Evolutionary conservation across 768 basidiomycete species (phyloP).

Genomic region (Termitomyces bulborhizus): DNA sequence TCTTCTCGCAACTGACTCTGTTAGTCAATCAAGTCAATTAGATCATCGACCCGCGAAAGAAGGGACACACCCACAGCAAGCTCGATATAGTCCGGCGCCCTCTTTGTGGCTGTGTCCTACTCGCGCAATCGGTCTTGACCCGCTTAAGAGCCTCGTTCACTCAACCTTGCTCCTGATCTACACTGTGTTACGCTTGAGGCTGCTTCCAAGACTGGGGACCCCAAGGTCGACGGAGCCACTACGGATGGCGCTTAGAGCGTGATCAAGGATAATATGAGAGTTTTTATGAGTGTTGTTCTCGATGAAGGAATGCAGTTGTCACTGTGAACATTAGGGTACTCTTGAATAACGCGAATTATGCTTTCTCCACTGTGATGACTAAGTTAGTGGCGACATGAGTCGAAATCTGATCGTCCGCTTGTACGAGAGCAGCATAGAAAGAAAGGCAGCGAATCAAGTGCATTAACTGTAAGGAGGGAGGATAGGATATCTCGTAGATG

Average conservation of each 20-base stretch:
- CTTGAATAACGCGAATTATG: background rate
- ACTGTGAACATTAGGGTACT: background rate
- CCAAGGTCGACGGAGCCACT: background rate
- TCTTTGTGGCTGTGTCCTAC: background rate
- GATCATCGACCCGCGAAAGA: too few species aligned
- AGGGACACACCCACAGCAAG: conserved; percentile 7
- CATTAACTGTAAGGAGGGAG: conserved; percentile 66
- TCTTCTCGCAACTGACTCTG: conserved; percentile 43
- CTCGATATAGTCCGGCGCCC: conserved; percentile 3
- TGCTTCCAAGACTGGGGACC: background rate
- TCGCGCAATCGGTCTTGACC: conserved; percentile 4
- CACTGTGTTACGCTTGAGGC: conserved; percentile 2
- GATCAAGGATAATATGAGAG: background rate
- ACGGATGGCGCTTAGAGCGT: background rate
- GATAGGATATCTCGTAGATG: conserved; percentile 68
- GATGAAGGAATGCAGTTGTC: background rate
- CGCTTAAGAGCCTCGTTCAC: background rate
- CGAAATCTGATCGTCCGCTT: conserved; percentile 77
- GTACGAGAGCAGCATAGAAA: conserved; percentile 80
- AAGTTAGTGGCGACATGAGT: conserved; percentile 77
- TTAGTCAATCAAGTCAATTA: background rate
- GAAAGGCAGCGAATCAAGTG: conserved; percentile 76
- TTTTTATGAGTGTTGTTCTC: background rate
- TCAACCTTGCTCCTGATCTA: background rate
- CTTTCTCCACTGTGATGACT: too few species aligned